Evolutionary conservation across 176 grass and related monocot genomes (phyloP).

Genomic region (Aegilops umbellulata): DNA sequence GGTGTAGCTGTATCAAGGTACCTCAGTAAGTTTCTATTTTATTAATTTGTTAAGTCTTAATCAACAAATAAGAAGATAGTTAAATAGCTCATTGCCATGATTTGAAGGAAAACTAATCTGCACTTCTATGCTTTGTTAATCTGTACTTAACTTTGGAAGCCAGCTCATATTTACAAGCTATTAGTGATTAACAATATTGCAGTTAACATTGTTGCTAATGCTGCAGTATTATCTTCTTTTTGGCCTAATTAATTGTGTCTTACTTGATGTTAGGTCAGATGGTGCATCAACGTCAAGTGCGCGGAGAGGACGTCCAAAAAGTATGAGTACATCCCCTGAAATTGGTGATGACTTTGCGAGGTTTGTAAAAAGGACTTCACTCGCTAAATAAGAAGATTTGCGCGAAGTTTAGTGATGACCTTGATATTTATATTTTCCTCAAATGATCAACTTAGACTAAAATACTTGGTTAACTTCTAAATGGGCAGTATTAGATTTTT

Average conservation of each 20-base stretch:
- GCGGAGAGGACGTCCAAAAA: slow-evolving; percentile 53
- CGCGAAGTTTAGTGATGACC: background rate
- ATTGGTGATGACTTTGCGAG: slow-evolving; percentile 98
- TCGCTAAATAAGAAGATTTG: background rate
- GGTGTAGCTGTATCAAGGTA: slow-evolving; percentile 89
- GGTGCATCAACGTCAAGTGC: slow-evolving; percentile 82
- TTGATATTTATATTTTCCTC: slow-evolving; percentile 13
- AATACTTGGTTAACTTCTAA: slow-evolving; percentile 6
- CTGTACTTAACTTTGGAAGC: slow-evolving; percentile 2
- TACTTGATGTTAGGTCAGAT: slow-evolving; percentile 73
- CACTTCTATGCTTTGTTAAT: background rate
- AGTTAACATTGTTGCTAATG: slow-evolving; percentile 14
- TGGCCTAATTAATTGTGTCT: slow-evolving; percentile 42
- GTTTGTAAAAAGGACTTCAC: slow-evolving; percentile 47
- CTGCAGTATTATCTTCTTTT: slow-evolving; percentile 22
- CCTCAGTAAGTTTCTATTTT: slow-evolving; percentile 73
- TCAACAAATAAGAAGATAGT: slow-evolving; percentile 23
- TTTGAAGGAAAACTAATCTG: background rate
- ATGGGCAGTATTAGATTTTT: background rate
- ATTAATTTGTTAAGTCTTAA: slow-evolving; percentile 30
- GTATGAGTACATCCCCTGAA: slow-evolving; percentile 88
- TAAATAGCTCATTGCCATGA: background rate
- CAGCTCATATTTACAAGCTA: slow-evolving; percentile 1
- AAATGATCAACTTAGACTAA: slow-evolving; percentile 3
- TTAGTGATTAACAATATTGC: slow-evolving; percentile 14